Percentiles rank a stretch among this genome's conserved stretches.
phyloP scores from a whole-genome alignment of 495 filamentous ascomycete species.

The Aspergillus cavernicola region DNA sequence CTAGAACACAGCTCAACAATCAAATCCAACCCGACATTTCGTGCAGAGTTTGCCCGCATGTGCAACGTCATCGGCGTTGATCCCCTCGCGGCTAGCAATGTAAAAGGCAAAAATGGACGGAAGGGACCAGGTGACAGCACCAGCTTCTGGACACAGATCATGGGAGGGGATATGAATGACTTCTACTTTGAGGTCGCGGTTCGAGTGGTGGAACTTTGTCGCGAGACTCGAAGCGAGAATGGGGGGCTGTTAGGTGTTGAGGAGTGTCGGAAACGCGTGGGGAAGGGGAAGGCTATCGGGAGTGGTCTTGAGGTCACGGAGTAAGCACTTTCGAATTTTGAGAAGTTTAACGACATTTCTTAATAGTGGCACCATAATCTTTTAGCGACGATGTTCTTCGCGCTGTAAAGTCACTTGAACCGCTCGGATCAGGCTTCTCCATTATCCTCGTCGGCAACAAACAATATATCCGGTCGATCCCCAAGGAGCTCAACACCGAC shows the following conservation, averaged over 20 bases:
- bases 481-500: conserved; percentile 94
- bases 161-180: conserved; percentile 89
- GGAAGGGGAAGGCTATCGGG: conserved; percentile 66
- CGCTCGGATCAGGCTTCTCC: conserved; percentile 82
- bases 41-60: conserved; percentile 97
- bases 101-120: conserved; percentile 48
- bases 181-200: conserved; percentile 98
- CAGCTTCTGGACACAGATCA: conserved; percentile 88
- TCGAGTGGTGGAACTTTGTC: conserved; percentile 87
- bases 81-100: conserved; percentile 72
- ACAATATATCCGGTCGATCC: conserved; percentile 86
- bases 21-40: conserved; percentile 88
- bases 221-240: conserved; percentile 83
- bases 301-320: conserved; percentile 67
- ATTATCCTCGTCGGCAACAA: conserved; percentile 76
- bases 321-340: conserved; percentile 26
- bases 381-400: conserved; percentile 83
- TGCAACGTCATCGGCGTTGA: conserved; percentile 96
- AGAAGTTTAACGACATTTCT: not conserved
- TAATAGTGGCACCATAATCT: not conserved
- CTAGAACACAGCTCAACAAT: conserved; percentile 91
- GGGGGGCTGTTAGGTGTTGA: conserved; percentile 83
- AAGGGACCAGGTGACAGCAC: conserved; percentile 43
- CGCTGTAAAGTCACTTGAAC: conserved; percentile 81
- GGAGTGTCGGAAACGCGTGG: conserved; percentile 72